These are phyloP conservation scores for Aspergillus avenaceus DNA, from an alignment of 495 filamentous ascomycete species.

Conservation along the genomic window DNA sequence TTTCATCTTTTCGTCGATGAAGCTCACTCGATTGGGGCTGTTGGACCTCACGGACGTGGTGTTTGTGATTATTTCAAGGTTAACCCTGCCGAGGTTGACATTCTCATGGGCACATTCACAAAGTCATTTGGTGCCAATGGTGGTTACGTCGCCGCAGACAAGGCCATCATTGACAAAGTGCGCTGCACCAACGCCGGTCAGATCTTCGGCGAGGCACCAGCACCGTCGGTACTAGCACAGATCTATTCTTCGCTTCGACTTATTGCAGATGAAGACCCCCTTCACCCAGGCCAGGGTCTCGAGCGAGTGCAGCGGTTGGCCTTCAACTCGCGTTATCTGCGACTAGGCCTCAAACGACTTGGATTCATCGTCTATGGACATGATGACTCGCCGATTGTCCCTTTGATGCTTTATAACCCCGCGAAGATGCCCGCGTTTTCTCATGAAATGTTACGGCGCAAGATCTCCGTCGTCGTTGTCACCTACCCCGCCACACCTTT, in stretches of 20 bases:
- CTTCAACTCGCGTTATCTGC: conserved; percentile 90
- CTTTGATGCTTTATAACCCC: conserved; percentile 80
- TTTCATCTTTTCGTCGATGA: conserved; percentile 87
- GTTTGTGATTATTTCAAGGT: conserved; percentile 89
- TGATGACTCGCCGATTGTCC: conserved; percentile 89
- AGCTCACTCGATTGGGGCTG: conserved; percentile 87
- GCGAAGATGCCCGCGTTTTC: conserved; percentile 91
- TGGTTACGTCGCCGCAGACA: conserved; percentile 79
- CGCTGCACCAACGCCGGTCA: conserved; percentile 71
- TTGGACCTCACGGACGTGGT: conserved; percentile 74
- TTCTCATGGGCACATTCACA: conserved; percentile 90
- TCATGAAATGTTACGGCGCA: conserved; percentile 86
- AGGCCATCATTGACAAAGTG: conserved; percentile 78
- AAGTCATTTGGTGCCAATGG: conserved; percentile 94
- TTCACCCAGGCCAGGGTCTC: conserved; percentile 73
- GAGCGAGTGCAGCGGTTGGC: conserved; percentile 84
- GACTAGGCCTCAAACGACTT: conserved; percentile 81
- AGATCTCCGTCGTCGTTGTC: conserved; percentile 90
- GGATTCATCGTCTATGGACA: conserved; percentile 87
- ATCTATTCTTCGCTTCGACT: conserved; percentile 73
- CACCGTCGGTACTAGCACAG: conserved; percentile 76
- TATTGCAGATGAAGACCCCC: conserved; percentile 63
- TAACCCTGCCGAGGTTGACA: conserved; percentile 76
- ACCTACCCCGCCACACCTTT: conserved; percentile 89
- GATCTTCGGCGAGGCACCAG: conserved; percentile 73